Conservation (phyloP, 176 grass and related monocot genomes). For the Aegilops speltoides region DNA sequence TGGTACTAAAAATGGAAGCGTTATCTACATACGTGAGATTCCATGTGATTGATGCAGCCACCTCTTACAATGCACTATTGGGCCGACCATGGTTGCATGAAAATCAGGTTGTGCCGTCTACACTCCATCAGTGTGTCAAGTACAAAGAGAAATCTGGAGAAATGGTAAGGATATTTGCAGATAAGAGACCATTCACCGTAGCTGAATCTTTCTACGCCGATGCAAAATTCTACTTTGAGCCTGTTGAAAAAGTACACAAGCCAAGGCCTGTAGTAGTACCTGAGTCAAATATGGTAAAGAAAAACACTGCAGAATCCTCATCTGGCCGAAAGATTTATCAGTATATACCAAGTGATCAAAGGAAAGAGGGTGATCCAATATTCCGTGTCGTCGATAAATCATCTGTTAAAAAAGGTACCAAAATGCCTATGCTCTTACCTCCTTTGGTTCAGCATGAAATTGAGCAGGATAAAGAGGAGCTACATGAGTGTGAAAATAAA, state of each 20-base stretch:
- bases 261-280: background rate
- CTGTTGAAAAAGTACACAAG: background rate
- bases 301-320: rapidly evolving
- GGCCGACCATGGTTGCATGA: background rate
- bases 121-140: background rate
- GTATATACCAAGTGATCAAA: background rate
- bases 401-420: background rate
- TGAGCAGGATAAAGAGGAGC: background rate
- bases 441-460: background rate
- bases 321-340: background rate
- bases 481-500: background rate
- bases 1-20: background rate
- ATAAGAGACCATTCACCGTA: background rate
- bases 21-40: background rate
- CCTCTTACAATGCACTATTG: background rate
- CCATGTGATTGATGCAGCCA: background rate
- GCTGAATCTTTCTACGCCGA: no score
- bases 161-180: background rate
- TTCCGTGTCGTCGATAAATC: background rate
- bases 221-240: background rate
- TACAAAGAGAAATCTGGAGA: background rate
- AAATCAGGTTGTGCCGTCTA: background rate
- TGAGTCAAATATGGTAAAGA: background rate
- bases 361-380: background rate
- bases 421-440: background rate